phyloP scores from a whole-genome alignment of 2,329 filamentous ascomycete genomes.

The Colletotrichum sp. region DNA sequence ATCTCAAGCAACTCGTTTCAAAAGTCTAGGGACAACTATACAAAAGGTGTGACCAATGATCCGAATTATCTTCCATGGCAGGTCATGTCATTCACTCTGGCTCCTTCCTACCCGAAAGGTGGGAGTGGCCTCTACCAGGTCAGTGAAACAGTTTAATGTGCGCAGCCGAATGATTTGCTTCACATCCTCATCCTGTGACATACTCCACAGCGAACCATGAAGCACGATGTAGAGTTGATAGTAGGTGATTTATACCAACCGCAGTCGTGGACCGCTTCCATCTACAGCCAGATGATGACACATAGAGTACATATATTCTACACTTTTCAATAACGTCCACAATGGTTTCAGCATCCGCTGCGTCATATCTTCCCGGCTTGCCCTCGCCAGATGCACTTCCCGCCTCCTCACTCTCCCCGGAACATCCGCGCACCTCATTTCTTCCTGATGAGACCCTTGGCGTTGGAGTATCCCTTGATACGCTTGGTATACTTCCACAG shows the following conservation, averaged over 20 bases:
- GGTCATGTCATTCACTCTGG: neutral
- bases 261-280: constrained; percentile 17
- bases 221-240: neutral
- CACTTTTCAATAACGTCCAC: constrained; percentile 15
- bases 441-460: constrained; percentile 45
- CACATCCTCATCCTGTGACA: neutral
- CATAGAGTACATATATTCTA: constrained; percentile 25
- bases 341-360: neutral
- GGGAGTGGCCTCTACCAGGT: neutral
- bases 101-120: neutral
- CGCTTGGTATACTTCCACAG: constrained; percentile 70
- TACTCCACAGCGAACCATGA: neutral
- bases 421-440: neutral
- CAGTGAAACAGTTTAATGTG: neutral
- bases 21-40: neutral
- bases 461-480: constrained; percentile 53
- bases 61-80: neutral
- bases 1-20: fast-evolving
- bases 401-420: neutral
- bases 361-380: neutral
- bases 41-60: fast-evolving
- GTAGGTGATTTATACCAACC: constrained; percentile 18
- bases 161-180: neutral
- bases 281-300: constrained; percentile 22
- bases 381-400: neutral